Conservation (phyloP, 2,329 filamentous ascomycete species). For the Beauveria scarabaeidicola region DNA sequence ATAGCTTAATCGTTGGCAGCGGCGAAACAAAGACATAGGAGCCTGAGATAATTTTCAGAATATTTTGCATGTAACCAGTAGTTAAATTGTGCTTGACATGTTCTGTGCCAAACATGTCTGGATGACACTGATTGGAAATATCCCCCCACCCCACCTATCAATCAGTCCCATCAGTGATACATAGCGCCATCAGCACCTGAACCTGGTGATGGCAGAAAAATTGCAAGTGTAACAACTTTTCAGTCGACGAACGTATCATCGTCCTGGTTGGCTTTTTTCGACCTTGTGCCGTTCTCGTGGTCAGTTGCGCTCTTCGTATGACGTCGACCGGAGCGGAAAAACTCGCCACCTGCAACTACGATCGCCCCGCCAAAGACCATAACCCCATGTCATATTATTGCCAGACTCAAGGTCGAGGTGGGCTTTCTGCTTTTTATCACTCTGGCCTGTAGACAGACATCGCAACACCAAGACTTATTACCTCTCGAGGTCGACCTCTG, state of each 20-base stretch:
- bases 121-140: too few species aligned
- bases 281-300: neutral
- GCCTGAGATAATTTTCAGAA: too few species aligned
- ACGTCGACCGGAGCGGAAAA: constrained; percentile 22
- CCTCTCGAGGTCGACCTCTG: neutral
- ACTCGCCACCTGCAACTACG: constrained; percentile 16
- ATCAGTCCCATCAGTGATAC: too few species aligned
- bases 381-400: constrained; percentile 12
- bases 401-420: constrained; percentile 12
- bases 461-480: neutral
- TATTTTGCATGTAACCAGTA: too few species aligned
- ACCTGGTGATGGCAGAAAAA: neutral
- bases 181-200: neutral
- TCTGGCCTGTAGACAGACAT: constrained; percentile 3
- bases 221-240: neutral
- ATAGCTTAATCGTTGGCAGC: constrained; percentile 67
- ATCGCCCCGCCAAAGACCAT: constrained; percentile 25
- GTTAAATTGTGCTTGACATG: neutral
- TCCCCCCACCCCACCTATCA: neutral
- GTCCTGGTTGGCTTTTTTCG: too few species aligned
- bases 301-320: neutral
- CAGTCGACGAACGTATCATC: neutral
- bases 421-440: constrained; percentile 23
- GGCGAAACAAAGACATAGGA: constrained; percentile 43
- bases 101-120: neutral